Percentiles rank a stretch among this genome's conserved stretches.
Conservation (phyloP, 257 asterid species). For the Solanum lycopersicoides region DNA sequence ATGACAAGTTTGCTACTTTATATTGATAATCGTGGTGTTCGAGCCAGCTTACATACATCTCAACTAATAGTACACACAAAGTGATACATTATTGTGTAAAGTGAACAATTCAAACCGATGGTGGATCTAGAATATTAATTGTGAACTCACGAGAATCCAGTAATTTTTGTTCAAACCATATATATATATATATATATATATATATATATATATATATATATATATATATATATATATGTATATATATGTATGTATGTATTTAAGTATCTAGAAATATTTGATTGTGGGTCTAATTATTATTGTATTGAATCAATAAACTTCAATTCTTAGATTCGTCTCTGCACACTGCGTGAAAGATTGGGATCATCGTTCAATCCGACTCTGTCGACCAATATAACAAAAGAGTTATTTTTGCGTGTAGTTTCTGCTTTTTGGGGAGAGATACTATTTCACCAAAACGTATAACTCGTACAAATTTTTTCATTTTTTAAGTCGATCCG, state of each 20-base stretch:
- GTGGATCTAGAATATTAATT: background rate
- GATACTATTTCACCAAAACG: background rate
- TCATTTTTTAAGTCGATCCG: too few relatives aligned
- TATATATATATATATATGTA: too few relatives aligned
- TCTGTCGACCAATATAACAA: background rate
- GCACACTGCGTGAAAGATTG: background rate
- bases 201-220: too few relatives aligned
- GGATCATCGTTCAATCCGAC: background rate
- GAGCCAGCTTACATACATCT: background rate
- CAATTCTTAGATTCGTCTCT: background rate
- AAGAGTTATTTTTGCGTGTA: background rate
- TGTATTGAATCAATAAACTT: background rate
- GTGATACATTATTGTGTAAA: background rate
- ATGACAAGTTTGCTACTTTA: background rate
- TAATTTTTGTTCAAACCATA: background rate
- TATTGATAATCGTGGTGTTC: background rate
- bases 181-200: too few relatives aligned
- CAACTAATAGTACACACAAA: background rate
- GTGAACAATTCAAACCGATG: background rate
- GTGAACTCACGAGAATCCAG: background rate
- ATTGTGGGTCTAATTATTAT: background rate
- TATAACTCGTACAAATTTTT: too few relatives aligned
- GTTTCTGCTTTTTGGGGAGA: background rate
- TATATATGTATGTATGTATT: too few relatives aligned
- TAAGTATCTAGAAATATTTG: background rate